These are phyloP conservation scores for Psidium friedrichsthalianum DNA, from an alignment of 345 rosid genomes.

Conservation along the genomic window DNA sequence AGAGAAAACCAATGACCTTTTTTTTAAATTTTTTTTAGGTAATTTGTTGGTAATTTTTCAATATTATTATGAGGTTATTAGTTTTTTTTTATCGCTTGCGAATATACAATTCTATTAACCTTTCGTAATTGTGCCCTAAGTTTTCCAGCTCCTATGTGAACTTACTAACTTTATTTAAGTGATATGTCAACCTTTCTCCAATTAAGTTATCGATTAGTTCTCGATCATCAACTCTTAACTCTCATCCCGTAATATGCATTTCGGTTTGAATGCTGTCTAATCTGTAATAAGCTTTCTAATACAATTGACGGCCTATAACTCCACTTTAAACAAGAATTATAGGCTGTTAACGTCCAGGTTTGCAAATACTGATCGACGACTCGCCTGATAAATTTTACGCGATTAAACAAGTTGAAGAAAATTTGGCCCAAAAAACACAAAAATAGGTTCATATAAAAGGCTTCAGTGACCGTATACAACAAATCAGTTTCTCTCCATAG, in stretches of 20 bases:
- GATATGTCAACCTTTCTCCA: neutral
- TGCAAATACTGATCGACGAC: neutral
- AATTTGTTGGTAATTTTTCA: neutral
- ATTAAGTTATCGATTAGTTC: neutral
- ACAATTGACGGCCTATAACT: neutral
- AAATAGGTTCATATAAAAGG: neutral
- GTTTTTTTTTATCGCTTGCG: neutral
- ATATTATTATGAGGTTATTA: neutral
- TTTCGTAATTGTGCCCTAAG: neutral
- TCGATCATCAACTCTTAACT: neutral
- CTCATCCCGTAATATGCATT: neutral
- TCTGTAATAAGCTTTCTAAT: neutral
- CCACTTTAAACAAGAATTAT: neutral
- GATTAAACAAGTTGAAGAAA: neutral
- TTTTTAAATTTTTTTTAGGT: neutral
- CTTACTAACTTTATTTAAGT: neutral
- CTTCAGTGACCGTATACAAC: neutral
- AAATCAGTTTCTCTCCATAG: neutral
- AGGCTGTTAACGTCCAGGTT: neutral
- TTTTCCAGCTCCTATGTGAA: neutral
- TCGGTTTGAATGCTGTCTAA: neutral
- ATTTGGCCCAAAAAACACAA: neutral
- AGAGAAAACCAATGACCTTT: neutral
- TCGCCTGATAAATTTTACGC: neutral
- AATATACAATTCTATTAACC: neutral